Evolutionary conservation across 2,329 filamentous ascomycete species (phyloP), one percentile per base, ranked within the genome.

Genomic region (Beauveria brongniartii): DNA sequence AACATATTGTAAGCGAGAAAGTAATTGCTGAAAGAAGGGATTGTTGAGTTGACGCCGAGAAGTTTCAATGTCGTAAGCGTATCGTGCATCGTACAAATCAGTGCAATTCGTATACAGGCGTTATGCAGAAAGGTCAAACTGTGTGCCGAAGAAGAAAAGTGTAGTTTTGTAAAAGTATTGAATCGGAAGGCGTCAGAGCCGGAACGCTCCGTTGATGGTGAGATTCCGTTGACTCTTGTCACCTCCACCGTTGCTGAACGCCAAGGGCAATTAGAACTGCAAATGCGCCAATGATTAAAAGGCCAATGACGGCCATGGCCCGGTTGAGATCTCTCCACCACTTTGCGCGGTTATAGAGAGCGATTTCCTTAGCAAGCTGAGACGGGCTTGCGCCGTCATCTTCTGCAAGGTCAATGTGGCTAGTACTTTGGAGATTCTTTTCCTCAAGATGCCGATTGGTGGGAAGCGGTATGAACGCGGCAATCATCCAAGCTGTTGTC

Each of bases 401-500:
- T 10, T 74, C 71, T 12, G 72, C 72, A 22, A 75, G 67, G 41
- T 75, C 73, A 30, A 77, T 68, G 28, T 75, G 73, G 55, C 73
- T 74, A 20, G 73, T 72, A 68, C 73, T 77, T 59, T 71, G 71
- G 51, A 75, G 64, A n/a, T 65, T 72, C 68, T 86, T 79, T 44
- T 79, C 75, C 72, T 84, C 82, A 1, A 74, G 67, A 22, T 77
- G 74, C 9, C 85, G 82, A 59, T 81, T 80, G 1, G 77, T 76
- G 10, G 89, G 89, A 7, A 95, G 74, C 1, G 90, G 89, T 14
- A 94, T 77, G 59, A 92, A 80, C 1, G 90, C 83, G 1, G 87
- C 91, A 64, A 91, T 78, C 76, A 93, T 89, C 91, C 91, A 95
- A 60, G 87, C 88, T 88, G 66, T 54, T 58, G 50, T 55, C 12